Percentiles rank a stretch among this genome's conserved stretches.
Evolutionary conservation across 2,329 filamentous ascomycete species (phyloP).

Genomic region (Dactylonectria estremocensis): DNA sequence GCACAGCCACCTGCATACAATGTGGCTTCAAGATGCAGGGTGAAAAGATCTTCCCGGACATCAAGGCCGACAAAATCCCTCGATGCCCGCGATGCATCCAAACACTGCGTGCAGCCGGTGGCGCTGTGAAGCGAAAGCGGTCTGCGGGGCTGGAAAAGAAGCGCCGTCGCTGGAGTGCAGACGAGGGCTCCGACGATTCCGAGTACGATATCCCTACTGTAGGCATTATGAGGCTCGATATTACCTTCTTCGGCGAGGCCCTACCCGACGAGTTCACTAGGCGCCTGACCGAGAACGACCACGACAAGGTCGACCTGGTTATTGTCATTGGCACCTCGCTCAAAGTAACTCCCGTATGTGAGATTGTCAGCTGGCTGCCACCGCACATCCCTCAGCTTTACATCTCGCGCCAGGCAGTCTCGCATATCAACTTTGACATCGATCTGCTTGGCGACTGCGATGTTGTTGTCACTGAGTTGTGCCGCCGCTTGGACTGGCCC

Average conservation of each 20-base stretch:
- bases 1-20: slow-evolving; percentile 89
- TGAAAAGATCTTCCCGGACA: slow-evolving; percentile 83
- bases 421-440: slow-evolving; percentile 95
- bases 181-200: slow-evolving; percentile 61
- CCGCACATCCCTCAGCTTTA: slow-evolving; percentile 89
- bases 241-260: slow-evolving; percentile 96
- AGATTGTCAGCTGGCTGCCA: slow-evolving; percentile 87
- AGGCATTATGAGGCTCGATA: slow-evolving; percentile 96
- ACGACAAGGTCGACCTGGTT: slow-evolving; percentile 86
- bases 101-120: slow-evolving; percentile 57
- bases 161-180: slow-evolving; percentile 56
- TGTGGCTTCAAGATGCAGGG: slow-evolving; percentile 83
- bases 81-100: slow-evolving; percentile 81
- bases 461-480: slow-evolving; percentile 88
- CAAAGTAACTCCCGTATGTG: slow-evolving; percentile 94
- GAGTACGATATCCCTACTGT: slow-evolving; percentile 72
- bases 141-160: slow-evolving; percentile 59
- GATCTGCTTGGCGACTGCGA: slow-evolving; percentile 97
- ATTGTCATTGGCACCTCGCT: slow-evolving; percentile 97
- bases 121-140: slow-evolving; percentile 57
- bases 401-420: slow-evolving; percentile 87
- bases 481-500: slow-evolving; percentile 84
- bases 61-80: slow-evolving; percentile 83
- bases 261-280: slow-evolving; percentile 87
- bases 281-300: slow-evolving; percentile 86